A percentile compares a stretch with the other conserved stretches of the same genome.
These are phyloP conservation scores for Cyclostephanos tholiformis DNA, from an alignment of 108 stramenopile genomes.

Conservation along the genomic window DNA sequence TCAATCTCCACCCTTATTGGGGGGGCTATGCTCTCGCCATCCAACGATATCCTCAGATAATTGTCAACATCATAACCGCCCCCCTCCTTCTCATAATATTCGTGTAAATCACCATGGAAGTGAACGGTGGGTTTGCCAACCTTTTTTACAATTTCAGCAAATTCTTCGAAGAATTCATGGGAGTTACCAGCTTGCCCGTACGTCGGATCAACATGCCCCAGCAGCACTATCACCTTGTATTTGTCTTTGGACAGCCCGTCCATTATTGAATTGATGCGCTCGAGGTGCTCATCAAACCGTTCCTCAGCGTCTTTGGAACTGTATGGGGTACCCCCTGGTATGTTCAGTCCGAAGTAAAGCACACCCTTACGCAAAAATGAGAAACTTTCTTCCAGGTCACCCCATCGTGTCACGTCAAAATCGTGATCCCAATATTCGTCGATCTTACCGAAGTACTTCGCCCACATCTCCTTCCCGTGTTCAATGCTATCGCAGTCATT, in stretches of 20 bases:
- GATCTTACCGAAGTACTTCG: too few relatives aligned
- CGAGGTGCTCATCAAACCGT: conserved; percentile 8
- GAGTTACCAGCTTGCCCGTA: conserved; percentile 12
- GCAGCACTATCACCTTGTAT: conserved; percentile 53
- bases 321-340: conserved; percentile 49
- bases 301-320: conserved; percentile 45
- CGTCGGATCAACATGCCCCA: conserved; percentile 58
- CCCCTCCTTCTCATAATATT: conserved; percentile 39
- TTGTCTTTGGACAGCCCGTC: conserved; percentile 25
- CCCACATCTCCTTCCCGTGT: too few relatives aligned
- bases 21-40: conserved; percentile 26
- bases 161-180: conserved; percentile 47
- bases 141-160: conserved; percentile 22
- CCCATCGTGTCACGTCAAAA: conserved; percentile 45
- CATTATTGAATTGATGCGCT: background rate
- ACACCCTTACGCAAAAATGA: conserved; percentile 61
- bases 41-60: conserved; percentile 44
- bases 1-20: too few relatives aligned
- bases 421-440: conserved; percentile 45
- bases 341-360: conserved; percentile 69
- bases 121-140: conserved; percentile 59
- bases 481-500: too few relatives aligned
- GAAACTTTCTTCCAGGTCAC: conserved; percentile 56
- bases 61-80: conserved; percentile 37
- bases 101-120: conserved; percentile 62